Base-by-base conservation (phyloP, 1,284 basidiomycete genomes). In the Abortiporus biennis region DNA sequence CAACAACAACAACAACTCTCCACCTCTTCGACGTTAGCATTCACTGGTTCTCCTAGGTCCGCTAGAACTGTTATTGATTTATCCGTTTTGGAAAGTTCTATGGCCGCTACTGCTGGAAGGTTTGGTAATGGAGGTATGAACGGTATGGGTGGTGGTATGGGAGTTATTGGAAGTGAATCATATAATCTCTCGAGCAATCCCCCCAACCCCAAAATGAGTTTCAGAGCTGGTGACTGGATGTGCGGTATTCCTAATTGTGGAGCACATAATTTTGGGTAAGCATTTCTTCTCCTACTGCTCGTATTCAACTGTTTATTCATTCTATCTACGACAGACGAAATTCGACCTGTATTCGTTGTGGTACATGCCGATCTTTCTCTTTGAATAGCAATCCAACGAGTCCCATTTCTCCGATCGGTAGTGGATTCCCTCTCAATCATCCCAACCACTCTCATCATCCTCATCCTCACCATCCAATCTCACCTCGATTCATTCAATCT, bases 221-320 rank as follows among this genome's bases (percentile, higher is more conserved):
- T 87, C 61, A 67, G 85, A 48, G 64, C 73, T 2, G 85, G 85
- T 3, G 85, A 88, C 53, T 88, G 85, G 85, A 82, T 87, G 83
- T 88, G 82, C 53, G 62, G 61, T 46, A 68, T 70, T 41, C 68
- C 72, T 45, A 74, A 69, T 40, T 85, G 81, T 57, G 75, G 73
- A 50, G 79, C 80, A 20, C 80, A 84, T 57, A 85, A 85, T 61
- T 85, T 85, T 68, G 80, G 78, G 81, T 83, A 57, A 67, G 78
- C 72, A 4, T 36, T 55, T 49, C 47, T 50, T 31, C 43, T 48
- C 9, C 27, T 8, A 29, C 8, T 9, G n/a, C 8, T 29, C 27
- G 20, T 47, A 34, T 42, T 38, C 42, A 36, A 9, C 9, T 42
- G 38, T 22, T 37, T 40, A 25, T 17, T 41, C 29, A 12, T 44